Base-by-base conservation (phyloP, 139 green algal species). In the Pleodorina starrii region DNA sequence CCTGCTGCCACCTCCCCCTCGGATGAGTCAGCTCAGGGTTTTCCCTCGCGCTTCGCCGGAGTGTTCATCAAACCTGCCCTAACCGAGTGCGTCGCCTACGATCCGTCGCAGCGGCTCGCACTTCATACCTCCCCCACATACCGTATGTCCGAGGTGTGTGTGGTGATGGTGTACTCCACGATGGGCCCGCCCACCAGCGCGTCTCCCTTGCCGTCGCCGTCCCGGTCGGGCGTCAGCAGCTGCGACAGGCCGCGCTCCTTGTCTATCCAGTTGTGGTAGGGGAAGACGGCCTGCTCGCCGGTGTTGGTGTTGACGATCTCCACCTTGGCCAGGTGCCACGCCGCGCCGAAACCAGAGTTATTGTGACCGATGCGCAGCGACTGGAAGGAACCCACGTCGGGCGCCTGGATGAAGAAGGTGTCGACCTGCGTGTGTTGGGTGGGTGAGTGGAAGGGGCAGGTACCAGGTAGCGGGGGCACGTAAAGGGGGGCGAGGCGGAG, bases 371-470 rank as follows among this genome's bases (percentile, higher is more conserved):
- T 93, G 48, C 74, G 87, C 40, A 93, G 74, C 25, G 66, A 92
- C 9, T 94, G 74, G 51, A 93, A 87, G 2, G 16, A 6, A 38
- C 93, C 93, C 46, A 95, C 86, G 77, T 95, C 91, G 0, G 90
- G 90, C 25, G 72, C 89, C n/a, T 87, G 82, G 16, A 95, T 66
- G 90, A 95, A 94, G 85, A 95, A 94, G 1, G 91, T 95, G 63
- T 95, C 93, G 12, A 87, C 83, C 89, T 95, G 86, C 27, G n/a
- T n/a, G n/a, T n/a, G n/a, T n/a, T n/a, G n/a, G n/a, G n/a, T n/a
- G n/a, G n/a, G n/a, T n/a, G n/a, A n/a, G n/a, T n/a, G n/a, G n/a
- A n/a, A n/a, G n/a, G n/a, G n/a, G n/a, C n/a, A n/a, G n/a, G n/a
- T n/a, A n/a, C n/a, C n/a, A n/a, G n/a, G n/a, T n/a, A n/a, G n/a